Evolutionary conservation across 139 green algal genomes (phyloP), one percentile per base, ranked within the genome.

Genomic region (Picochlorum sp.): DNA sequence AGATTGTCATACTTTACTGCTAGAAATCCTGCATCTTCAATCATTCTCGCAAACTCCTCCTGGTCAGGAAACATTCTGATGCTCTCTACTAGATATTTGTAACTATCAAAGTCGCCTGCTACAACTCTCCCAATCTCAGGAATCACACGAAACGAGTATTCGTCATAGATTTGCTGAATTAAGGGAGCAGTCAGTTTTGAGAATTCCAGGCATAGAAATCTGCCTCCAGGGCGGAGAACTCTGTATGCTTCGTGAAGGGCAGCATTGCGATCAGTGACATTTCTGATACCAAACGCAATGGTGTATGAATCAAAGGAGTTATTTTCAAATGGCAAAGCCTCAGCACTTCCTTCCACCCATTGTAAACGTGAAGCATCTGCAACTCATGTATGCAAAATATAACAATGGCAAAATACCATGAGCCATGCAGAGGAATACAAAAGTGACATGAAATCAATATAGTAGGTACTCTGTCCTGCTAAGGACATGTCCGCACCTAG

Each of bases 61-160:
- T 87, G 80, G 40, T 77, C 68, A 2, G 92, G 92, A 65, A 99
- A 98, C 61, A 87, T 78, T 32, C 91, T 67, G 39, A 99, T 98
- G 80, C 77, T 91, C 59, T 99, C 93, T 43, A 99, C 93, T 31
- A 99, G 76, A 68, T 99, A 99, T 70, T 91, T 80, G 74, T 99
- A 99, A 53, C 74, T 89, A 4, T 64, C 75, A 2, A 63, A 66
- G 63, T 99, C 93, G 29, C 73, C 68, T 1, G 91, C 90, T 40
- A 98, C 80, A 12, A 89, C 55, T 61, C 56, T 67, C 4, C 93
- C 93, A 13, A 99, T 82, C 44, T 69, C 57, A 2, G 93, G 93
- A 57, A 99, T 98, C 40, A 96, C 84, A 20, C 82, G 72, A 71
- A 97, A 94, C 0, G 89, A 96, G 70, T 98, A 98, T 3, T 70